Evolutionary conservation across 306 rosid species (phyloP).

Genomic region (Cucurbita moschata): DNA sequence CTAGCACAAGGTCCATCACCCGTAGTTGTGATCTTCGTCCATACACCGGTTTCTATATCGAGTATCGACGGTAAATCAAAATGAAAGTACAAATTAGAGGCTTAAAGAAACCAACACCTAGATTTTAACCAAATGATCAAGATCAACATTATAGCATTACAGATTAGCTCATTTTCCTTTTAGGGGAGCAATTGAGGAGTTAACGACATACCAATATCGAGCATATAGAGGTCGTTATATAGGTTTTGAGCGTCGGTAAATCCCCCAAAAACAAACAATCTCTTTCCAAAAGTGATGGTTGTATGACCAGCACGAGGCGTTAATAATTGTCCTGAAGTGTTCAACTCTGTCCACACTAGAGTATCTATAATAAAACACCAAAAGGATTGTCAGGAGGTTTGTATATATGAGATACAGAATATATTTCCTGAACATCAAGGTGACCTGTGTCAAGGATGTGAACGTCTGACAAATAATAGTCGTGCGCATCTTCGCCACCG

Average conservation of each 20-base stretch:
- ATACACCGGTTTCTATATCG: slow-evolving; percentile 64
- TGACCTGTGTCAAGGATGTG: slow-evolving; percentile 91
- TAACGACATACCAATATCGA: slow-evolving; percentile 66
- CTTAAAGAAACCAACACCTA: not conserved
- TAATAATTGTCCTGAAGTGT: slow-evolving; percentile 61
- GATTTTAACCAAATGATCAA: not conserved
- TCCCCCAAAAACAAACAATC: slow-evolving; percentile 91
- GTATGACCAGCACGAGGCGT: slow-evolving; percentile 96
- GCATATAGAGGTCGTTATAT: slow-evolving; percentile 70
- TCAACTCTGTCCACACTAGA: slow-evolving; percentile 81
- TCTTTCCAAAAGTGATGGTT: slow-evolving; percentile 71
- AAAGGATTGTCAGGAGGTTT: slow-evolving; percentile 11
- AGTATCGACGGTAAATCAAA: slow-evolving; percentile 6
- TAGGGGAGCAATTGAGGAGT: not conserved
- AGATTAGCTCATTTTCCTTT: not conserved
- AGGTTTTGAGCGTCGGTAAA: slow-evolving; percentile 90
- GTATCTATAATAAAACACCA: slow-evolving; percentile 47
- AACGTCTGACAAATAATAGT: slow-evolving; percentile 82
- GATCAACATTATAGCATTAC: not conserved
- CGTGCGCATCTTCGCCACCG: slow-evolving; percentile 87
- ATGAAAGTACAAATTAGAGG: slow-evolving; percentile 3
- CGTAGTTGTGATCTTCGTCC: slow-evolving; percentile 56
- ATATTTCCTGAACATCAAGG: not conserved
- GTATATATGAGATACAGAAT: not conserved
- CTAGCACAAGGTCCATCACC: slow-evolving; percentile 75